Base-by-base conservation (phyloP, 164 flowering plant species). In the Buxus sempervirens region DNA sequence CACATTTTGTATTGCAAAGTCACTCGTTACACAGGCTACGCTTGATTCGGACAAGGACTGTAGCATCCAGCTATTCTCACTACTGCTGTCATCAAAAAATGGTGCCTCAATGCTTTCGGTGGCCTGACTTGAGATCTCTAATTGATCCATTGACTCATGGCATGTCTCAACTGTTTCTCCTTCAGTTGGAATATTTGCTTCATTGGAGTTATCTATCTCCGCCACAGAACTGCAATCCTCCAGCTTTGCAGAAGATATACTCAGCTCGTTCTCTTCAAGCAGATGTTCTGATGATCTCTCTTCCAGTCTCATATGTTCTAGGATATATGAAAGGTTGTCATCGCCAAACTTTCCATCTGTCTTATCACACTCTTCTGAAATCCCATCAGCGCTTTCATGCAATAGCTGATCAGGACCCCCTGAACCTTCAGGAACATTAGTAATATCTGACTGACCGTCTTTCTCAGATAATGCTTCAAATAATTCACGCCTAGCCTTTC, bases 1-100 rank as follows among this genome's bases (percentile, higher is more conserved):
- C 66, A 93, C 99, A 82, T 96, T 96, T 79, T 96, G 99, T 97
- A 93, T 93, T 24, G 99, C 98, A 81, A 75, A 96, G 73, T 96
- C 99, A 79, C 88, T 68, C 19, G 99, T 96, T 62, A 90, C 67
- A 77, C 99, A 96, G 55, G 98, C 98, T 14, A 96, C 95, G 78
- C 80, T 87, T 9, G 99, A 96, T 22, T 96, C 98, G 25, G 98
- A 90, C 69, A 96, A 75, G 61, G 99, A 87, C 73, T 86, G 85
- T 16, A 89, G 63, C 75, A 74, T 83, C 97, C 96, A 90, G 69
- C 97, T 95, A 76, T 90, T 92, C 75, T 90, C 96, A 70, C 97
- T 94, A 63, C 82, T 78, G 69, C 56, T 66, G 63, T 91, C 97
- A 79, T 89, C 96, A 2, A 63, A 59, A 69, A 65, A 74, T 24